Evolutionary conservation across 192 early-diverging fungal species (phyloP).

Genomic region (Coemansia sp.): DNA sequence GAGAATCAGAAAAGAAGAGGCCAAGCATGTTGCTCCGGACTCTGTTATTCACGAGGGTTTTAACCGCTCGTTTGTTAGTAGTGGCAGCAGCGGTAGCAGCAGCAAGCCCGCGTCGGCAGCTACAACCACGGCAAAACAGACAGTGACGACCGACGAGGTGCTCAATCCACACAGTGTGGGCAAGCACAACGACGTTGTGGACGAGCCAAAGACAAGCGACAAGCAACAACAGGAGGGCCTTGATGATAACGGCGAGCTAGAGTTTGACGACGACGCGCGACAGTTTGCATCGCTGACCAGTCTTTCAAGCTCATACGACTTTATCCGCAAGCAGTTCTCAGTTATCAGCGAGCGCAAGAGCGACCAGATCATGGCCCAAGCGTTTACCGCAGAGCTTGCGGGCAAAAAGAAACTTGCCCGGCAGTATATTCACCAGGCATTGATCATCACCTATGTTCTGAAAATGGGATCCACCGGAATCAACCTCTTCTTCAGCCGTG

Average conservation of each 20-base stretch:
- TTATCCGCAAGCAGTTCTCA: conserved; percentile 67
- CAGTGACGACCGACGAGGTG: conserved; percentile 63
- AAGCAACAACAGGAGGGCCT: conserved; percentile 51
- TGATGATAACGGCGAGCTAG: conserved; percentile 62
- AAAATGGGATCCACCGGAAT: conserved; percentile 83
- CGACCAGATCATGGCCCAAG: conserved; percentile 84
- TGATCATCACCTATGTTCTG: conserved; percentile 83
- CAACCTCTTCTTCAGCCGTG: conserved; percentile 76
- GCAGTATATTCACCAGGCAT: conserved; percentile 76
- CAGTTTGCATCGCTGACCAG: conserved; percentile 62
- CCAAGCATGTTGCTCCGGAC: conserved; percentile 69
- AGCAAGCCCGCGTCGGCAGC: conserved; percentile 31
- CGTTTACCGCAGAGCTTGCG: conserved; percentile 73
- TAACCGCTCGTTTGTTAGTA: conserved; percentile 64
- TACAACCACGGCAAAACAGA: conserved; percentile 49
- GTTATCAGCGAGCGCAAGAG: conserved; percentile 69
- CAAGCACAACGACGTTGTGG: conserved; percentile 15
- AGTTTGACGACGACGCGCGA: conserved; percentile 56
- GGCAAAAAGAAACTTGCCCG: conserved; percentile 68
- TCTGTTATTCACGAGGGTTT: conserved; percentile 66
- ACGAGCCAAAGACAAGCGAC: neutral
- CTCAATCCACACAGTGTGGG: conserved; percentile 57
- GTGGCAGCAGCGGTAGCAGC: conserved; percentile 23
- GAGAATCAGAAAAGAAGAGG: conserved; percentile 61
- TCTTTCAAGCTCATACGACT: conserved; percentile 63